Base-by-base conservation (phyloP, 495 filamentous ascomycete species). In the Aspergillus nanangensis region DNA sequence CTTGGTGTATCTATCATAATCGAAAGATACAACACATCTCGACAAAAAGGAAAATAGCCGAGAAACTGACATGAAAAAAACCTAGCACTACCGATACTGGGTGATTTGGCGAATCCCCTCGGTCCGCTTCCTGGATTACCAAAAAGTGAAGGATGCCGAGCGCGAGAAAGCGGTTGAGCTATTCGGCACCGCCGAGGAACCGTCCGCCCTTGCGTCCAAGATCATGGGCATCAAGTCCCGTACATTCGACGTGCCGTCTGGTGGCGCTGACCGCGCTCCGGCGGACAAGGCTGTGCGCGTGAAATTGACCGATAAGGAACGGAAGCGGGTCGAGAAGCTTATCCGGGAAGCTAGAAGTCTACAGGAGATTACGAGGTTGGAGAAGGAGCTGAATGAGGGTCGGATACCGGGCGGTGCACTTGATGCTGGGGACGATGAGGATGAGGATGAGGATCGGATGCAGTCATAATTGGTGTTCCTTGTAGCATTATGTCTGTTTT, bases 41-140 rank as follows among this genome's bases (percentile, higher is more conserved):
- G n/a, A n/a, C n/a, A n/a, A n/a, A n/a, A n/a, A n/a, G n/a, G 17
- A 1, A 4, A 22, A n/a, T 24, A 20, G 25, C 25, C 11, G 11
- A 29, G 25, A 29, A n/a, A n/a, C n/a, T n/a, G n/a, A n/a, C n/a
- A 8, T 9, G n/a, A 27, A 23, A n/a, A n/a, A n/a, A n/a, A n/a
- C n/a, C n/a, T 59, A 96, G 93, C 65, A 97, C 65, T 99, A 96
- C 68, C 82, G 93, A 13, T 83, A 83, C 66, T 99, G 87, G 86
- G 68, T 95, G 29, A 80, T 99, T 57, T 96, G 86, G 87, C 79
- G 84, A 36, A 84, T 83, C 55, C 90, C 90, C 3, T 75, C 73
- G 17, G 80, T 99, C 19, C 85, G 91, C 27, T 96, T 96, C 72
- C 75, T 99, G 36, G 94, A 99, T 70, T 96, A 90, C 64, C 78